Evolutionary conservation across 495 filamentous ascomycete genomes (phyloP), one percentile per base, ranked within the genome.

Genomic region (Aspergillus taichungensis): DNA sequence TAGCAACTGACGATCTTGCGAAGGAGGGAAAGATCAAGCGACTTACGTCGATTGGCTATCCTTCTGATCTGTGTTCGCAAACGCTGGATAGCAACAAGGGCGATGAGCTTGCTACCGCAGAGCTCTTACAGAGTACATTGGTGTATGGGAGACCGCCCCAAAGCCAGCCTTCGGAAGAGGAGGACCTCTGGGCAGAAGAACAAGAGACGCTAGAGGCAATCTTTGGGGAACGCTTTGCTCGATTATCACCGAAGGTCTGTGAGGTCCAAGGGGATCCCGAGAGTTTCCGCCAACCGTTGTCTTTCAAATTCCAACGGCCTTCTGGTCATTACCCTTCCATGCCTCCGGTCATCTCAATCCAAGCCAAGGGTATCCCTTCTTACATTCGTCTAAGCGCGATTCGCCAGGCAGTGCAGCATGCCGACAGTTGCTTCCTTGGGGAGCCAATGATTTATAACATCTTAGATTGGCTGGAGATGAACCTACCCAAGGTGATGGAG

Each of bases 351-450:
- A 69, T 97, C 31, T 76, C 80, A 0, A 66, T 95, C 28, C 64
- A 74, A 24, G 67, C 82, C 30, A 65, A 74, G 45, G 60, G 62
- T 5, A 72, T 98, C n/a, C 92, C 92, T 6, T 84, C 91, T 6
- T 94, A 97, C 53, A 94, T 97, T 50, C 84, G 87, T 36, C 72
- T 98, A 4, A 95, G 88, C 55, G 80, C 94, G 11, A 85, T 91
- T 57, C 83, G 88, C 49, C 83, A 83, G 62, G 78, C 79, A 2
- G 72, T 95, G 3, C 66, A 75, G 11, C 77, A 86, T 61, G 82
- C 89, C 1, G 63, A 73, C 40, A 71, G 78, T 29, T 76, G 76
- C 36, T 72, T 94, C 34, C 59, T 80, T 11, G 94, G 90, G 24
- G 84, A 90, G 50, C 82, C 84, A 40, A 92, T 94, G 82, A 76